These are phyloP conservation scores for Calocybe indica DNA, from an alignment of 768 basidiomycete species.

Conservation along the genomic window DNA sequence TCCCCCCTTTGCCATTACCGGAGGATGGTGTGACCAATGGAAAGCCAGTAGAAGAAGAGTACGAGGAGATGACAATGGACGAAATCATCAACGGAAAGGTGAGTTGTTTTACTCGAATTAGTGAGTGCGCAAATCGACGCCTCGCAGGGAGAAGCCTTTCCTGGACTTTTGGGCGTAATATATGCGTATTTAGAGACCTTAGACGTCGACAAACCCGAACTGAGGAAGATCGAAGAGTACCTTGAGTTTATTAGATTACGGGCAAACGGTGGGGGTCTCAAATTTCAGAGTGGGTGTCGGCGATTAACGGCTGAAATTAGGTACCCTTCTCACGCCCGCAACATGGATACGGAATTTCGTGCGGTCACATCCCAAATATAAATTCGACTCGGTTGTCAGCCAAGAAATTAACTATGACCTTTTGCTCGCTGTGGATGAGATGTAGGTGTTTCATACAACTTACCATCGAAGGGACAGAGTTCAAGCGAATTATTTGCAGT, in stretches of 20 bases:
- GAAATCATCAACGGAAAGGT: constrained; percentile 96
- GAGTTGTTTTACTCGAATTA: constrained; percentile 9
- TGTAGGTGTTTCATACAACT: constrained; percentile 50
- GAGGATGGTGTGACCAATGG: constrained; percentile 33
- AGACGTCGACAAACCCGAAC: constrained; percentile 60
- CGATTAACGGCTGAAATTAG: constrained; percentile 28
- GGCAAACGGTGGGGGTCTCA: constrained; percentile 60
- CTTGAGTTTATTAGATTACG: constrained; percentile 72
- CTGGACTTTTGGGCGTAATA: constrained; percentile 77
- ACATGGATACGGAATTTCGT: constrained; percentile 94
- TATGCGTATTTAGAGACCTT: constrained; percentile 82
- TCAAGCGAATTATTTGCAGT: constrained; percentile 26
- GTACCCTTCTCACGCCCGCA: constrained; percentile 78
- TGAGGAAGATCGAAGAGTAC: constrained; percentile 65
- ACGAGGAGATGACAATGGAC: constrained; percentile 86
- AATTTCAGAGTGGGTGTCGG: constrained; percentile 41
- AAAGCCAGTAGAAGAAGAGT: constrained; percentile 69
- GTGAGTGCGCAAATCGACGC: background rate
- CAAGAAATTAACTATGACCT: constrained; percentile 94
- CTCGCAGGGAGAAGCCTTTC: constrained; percentile 57
- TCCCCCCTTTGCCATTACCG: constrained; percentile 50
- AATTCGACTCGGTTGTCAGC: constrained; percentile 86
- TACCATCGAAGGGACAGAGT: background rate
- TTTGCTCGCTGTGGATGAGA: constrained; percentile 81
- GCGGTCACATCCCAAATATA: constrained; percentile 84